phyloP scores from a whole-genome alignment of 2,329 filamentous ascomycete species.

The Cytospora paraplurivora region DNA sequence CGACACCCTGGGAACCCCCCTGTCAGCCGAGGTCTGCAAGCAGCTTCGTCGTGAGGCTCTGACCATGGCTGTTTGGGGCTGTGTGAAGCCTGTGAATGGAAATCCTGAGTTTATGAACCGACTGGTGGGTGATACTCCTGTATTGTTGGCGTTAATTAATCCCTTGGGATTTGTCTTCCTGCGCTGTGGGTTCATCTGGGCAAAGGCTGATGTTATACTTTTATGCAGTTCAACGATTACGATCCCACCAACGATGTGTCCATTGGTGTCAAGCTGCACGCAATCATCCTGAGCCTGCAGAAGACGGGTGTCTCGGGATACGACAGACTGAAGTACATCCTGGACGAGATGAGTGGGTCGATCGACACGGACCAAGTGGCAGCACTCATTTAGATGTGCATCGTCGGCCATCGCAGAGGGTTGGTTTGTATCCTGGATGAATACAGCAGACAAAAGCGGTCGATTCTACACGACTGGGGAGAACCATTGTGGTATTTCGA shows the following conservation, averaged over 20 bases:
- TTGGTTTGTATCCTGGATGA: background rate
- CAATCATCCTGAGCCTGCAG: background rate
- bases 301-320: background rate
- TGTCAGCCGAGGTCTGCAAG: conserved; percentile 8
- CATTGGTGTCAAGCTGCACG: background rate
- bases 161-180: no score
- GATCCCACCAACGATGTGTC: background rate
- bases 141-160: background rate
- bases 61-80: background rate
- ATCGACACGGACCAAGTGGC: background rate
- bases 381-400: background rate
- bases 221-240: background rate
- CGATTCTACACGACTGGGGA: no score
- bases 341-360: background rate
- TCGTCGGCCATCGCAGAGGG: background rate
- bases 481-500: no score
- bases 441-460: no score
- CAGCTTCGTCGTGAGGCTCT: background rate
- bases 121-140: background rate
- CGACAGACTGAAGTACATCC: background rate
- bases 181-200: background rate
- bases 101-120: background rate
- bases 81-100: background rate
- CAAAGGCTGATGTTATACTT: background rate
- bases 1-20: background rate